Conservation (phyloP, 2,329 filamentous ascomycete genomes). For the Clonostachys byssicola region DNA sequence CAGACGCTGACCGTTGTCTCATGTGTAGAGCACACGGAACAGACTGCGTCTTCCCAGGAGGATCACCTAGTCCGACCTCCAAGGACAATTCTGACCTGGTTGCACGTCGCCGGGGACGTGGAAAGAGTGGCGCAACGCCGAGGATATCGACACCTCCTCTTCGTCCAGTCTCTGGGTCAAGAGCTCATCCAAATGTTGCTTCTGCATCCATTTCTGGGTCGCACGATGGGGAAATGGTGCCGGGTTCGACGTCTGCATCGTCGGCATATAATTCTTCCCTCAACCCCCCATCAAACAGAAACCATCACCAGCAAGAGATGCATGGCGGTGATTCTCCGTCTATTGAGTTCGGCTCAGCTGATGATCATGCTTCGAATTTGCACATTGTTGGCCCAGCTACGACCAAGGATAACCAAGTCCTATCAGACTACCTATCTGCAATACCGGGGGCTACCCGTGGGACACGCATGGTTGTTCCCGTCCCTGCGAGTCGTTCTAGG, state of each 20-base stretch:
- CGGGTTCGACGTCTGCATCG: not conserved
- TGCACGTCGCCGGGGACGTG: not conserved
- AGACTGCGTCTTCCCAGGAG: constrained; percentile 45
- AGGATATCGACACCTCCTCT: not conserved
- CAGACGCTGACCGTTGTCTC: constrained; percentile 45
- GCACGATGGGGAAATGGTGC: not conserved
- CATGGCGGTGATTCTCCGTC: constrained; percentile 13
- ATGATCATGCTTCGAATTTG: constrained; percentile 32
- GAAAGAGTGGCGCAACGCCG: not conserved
- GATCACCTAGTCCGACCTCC: constrained; percentile 10
- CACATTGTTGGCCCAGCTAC: constrained; percentile 58
- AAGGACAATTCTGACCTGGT: constrained; percentile 1
- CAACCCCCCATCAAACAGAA: not conserved
- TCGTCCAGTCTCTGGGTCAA: constrained; percentile 1
- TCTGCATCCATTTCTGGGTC: not conserved
- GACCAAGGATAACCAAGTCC: constrained; percentile 55
- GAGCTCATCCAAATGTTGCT: not conserved
- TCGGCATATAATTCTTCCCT: not conserved
- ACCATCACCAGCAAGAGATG: not conserved
- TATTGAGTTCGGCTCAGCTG: constrained; percentile 20
- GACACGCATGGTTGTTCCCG: constrained; percentile 21
- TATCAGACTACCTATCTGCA: constrained; percentile 50
- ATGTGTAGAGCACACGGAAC: constrained; percentile 55
- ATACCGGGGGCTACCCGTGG: constrained; percentile 19
- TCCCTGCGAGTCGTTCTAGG: constrained; percentile 19